phyloP scores from a whole-genome alignment of 1,139 yeast species.

The Meyerozyma guilliermondii region DNA sequence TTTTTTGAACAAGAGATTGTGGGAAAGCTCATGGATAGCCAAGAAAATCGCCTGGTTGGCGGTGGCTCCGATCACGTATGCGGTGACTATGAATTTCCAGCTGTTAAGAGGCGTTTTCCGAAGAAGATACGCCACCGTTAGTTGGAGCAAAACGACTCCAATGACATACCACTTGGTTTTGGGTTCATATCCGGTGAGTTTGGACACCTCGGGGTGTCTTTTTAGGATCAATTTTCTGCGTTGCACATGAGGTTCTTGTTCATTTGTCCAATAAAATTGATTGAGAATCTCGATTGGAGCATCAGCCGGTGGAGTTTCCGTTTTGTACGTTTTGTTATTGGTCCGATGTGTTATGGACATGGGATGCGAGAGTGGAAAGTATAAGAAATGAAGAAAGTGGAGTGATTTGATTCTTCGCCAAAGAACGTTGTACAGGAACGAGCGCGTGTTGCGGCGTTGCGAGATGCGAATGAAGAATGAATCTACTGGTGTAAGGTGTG shows the following conservation, averaged over 20 bases:
- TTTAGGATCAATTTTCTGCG: constrained; percentile 70
- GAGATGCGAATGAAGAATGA: background rate
- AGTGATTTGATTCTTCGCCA: background rate
- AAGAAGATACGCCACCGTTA: constrained; percentile 55
- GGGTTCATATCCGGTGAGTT: constrained; percentile 84
- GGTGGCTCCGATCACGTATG: constrained; percentile 83
- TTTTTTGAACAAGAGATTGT: constrained; percentile 77
- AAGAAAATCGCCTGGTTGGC: constrained; percentile 77
- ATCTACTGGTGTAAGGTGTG: too few species aligned
- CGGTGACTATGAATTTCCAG: constrained; percentile 53
- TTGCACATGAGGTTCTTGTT: constrained; percentile 72
- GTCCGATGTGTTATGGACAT: constrained; percentile 31
- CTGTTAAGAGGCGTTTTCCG: constrained; percentile 50
- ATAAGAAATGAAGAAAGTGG: background rate
- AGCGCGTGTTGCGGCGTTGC: background rate
- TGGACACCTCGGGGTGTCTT: constrained; percentile 74
- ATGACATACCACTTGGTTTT: constrained; percentile 70
- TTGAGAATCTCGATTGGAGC: constrained; percentile 36
- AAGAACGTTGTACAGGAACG: background rate
- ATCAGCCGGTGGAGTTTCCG: constrained; percentile 41
- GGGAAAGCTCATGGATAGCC: constrained; percentile 85
- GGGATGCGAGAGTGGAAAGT: constrained; percentile 4
- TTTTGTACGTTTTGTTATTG: constrained; percentile 29
- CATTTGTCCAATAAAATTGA: constrained; percentile 82
- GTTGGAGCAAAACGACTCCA: constrained; percentile 61